These are phyloP conservation scores for Selaginella tamariscina DNA, from an alignment of 75 land plant genomes.

Conservation along the genomic window DNA sequence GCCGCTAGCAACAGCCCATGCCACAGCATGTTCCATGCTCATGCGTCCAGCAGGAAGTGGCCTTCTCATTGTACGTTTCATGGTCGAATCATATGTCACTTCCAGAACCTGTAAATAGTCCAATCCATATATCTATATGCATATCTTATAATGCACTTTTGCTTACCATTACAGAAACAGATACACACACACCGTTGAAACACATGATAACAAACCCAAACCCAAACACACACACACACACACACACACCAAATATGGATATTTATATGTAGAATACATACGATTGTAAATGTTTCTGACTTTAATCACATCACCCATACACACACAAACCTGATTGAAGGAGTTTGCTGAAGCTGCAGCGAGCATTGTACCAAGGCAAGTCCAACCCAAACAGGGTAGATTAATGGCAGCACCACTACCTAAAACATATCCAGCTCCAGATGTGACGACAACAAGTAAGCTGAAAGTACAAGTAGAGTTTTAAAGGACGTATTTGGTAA, in stretches of 20 bases:
- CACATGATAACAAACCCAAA: too few relatives aligned
- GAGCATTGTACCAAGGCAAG: conserved; percentile 90
- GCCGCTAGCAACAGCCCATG: conserved; percentile 61
- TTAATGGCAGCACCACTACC: conserved; percentile 73
- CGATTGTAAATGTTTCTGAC: background rate
- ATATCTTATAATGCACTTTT: too few relatives aligned
- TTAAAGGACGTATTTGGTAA: background rate
- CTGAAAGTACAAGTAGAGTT: conserved; percentile 25
- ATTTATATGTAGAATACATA: background rate
- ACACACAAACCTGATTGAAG: conserved; percentile 63
- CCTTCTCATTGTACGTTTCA: conserved; percentile 76
- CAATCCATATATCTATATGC: too few relatives aligned
- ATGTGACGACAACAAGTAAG: conserved; percentile 84
- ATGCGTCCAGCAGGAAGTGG: conserved; percentile 91
- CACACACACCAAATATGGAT: background rate
- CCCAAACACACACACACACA: too few relatives aligned
- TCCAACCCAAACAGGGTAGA: conserved; percentile 58
- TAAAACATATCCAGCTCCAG: conserved; percentile 75
- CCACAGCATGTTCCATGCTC: conserved; percentile 50
- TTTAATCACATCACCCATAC: conserved; percentile 1
- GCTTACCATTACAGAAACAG: too few relatives aligned
- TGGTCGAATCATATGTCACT: conserved; percentile 67
- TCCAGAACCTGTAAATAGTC: conserved; percentile 73
- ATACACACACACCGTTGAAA: too few relatives aligned
- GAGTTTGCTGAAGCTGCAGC: conserved; percentile 91